Conservation (phyloP, 2,329 filamentous ascomycete species). For the Monilinia fructicola region DNA sequence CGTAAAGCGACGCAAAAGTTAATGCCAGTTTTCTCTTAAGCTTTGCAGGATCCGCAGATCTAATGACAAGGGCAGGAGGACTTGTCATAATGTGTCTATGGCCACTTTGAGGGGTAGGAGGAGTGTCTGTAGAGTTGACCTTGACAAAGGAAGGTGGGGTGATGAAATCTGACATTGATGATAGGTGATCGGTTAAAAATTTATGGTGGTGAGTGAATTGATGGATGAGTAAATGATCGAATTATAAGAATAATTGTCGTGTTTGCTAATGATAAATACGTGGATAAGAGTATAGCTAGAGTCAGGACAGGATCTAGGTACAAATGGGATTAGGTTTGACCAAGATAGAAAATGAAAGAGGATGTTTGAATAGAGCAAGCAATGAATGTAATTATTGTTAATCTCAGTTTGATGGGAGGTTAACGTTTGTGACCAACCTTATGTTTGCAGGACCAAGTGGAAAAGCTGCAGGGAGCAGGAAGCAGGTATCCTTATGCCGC, state of each 20-base stretch:
- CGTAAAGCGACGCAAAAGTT: not conserved
- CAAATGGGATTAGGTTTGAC: not conserved
- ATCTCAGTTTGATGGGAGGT: not conserved
- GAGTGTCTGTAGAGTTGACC: not conserved
- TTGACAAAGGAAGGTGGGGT: not conserved
- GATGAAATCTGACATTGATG: not conserved
- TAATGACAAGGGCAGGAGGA: not conserved
- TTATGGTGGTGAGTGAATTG: not conserved
- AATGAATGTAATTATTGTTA: not conserved
- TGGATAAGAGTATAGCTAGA: not conserved
- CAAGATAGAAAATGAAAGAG: not conserved
- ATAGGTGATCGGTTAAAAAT: not conserved
- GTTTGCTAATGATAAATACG: not conserved
- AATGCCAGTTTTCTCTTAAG: not conserved
- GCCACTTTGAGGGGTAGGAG: not conserved
- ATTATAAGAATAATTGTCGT: not conserved
- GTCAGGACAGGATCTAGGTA: not conserved
- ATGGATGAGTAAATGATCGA: not conserved
- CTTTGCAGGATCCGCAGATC: not conserved
- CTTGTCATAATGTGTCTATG: not conserved
- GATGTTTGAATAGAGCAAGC: not conserved
- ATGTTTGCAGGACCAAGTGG: not conserved
- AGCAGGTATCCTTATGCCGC: not conserved
- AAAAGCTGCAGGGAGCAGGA: not conserved
- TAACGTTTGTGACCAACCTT: not conserved